Evolutionary conservation across 768 basidiomycete genomes (phyloP).

Genomic region (Tricholoma matsutake): DNA sequence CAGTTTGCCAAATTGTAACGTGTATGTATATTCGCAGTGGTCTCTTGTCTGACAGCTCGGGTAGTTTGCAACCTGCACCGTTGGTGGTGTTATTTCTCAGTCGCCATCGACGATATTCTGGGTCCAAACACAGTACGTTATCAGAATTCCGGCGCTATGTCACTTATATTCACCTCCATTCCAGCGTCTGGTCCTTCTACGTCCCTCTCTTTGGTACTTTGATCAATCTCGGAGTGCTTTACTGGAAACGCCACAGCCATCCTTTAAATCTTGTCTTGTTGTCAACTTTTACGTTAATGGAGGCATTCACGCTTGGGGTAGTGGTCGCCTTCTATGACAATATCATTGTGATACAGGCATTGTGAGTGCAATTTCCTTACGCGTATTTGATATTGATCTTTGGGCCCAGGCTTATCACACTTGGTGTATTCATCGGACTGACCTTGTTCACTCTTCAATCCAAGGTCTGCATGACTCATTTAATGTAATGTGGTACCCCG

Average conservation of each 20-base stretch:
- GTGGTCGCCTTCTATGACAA: conserved; percentile 75
- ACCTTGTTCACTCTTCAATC: conserved; percentile 95
- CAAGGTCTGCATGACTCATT: conserved; percentile 51
- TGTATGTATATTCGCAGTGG: background rate
- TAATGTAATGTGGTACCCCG: background rate
- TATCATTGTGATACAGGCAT: conserved; percentile 77
- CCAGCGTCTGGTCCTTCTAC: conserved; percentile 77
- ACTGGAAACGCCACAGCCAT: conserved; percentile 90
- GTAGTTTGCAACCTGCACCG: conserved; percentile 71
- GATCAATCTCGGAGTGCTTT: conserved; percentile 74
- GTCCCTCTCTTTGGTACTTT: conserved; percentile 77
- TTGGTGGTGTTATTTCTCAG: conserved; percentile 69
- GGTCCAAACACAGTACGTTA: conserved; percentile 66
- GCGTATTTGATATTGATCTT: conserved; percentile 8
- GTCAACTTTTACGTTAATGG: conserved; percentile 84
- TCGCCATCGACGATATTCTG: conserved; percentile 60
- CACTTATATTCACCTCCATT: background rate
- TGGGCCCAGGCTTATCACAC: conserved; percentile 67
- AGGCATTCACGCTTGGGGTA: conserved; percentile 88
- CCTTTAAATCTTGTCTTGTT: conserved; percentile 86
- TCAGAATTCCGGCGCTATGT: background rate
- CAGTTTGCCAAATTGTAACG: conserved; percentile 74
- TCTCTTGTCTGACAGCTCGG: background rate
- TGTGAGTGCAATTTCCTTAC: conserved; percentile 43
- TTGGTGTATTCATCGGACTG: conserved; percentile 90